Evolutionary conservation across 2,329 filamentous ascomycete species (phyloP).

Genomic region (Cercospora sp.): DNA sequence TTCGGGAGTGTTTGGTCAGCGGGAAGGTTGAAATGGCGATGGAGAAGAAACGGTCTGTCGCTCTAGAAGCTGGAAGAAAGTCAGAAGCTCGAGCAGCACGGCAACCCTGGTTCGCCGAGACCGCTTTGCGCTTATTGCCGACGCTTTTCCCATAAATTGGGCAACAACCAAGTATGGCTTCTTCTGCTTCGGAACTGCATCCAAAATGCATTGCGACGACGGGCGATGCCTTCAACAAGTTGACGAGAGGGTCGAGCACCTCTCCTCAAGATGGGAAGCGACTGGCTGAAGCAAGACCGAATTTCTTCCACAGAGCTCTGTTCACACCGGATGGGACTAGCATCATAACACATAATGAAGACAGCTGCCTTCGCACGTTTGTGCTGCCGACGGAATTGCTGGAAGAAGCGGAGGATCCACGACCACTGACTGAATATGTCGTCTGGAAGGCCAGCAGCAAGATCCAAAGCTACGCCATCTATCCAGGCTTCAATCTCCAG

Average conservation of each 20-base stretch:
- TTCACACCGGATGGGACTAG: constrained; percentile 58
- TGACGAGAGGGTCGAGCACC: background rate
- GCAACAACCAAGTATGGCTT: constrained; percentile 7
- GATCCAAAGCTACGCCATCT: constrained; percentile 55
- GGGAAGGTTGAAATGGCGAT: constrained; percentile 8
- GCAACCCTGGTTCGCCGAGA: constrained; percentile 9
- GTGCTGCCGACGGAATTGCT: constrained; percentile 55
- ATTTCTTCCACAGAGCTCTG: constrained; percentile 49
- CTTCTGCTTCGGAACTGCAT: constrained; percentile 1
- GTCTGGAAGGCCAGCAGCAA: constrained; percentile 47
- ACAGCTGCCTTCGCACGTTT: constrained; percentile 55
- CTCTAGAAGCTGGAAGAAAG: constrained; percentile 13
- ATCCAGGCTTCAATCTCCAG: constrained; percentile 56
- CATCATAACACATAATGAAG: constrained; percentile 55
- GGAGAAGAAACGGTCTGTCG: constrained; percentile 2
- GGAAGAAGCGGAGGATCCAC: constrained; percentile 39
- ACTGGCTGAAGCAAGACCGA: constrained; percentile 17
- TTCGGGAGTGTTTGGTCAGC: constrained; percentile 24
- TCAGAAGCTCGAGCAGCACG: constrained; percentile 9
- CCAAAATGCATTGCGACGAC: constrained; percentile 33
- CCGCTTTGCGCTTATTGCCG: constrained; percentile 4
- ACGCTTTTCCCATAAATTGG: background rate
- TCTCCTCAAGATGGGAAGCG: background rate
- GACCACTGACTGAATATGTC: constrained; percentile 49
- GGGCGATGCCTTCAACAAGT: constrained; percentile 21